Evolutionary conservation across 768 basidiomycete species (phyloP).

Genomic region (Tricholoma furcatifolium): DNA sequence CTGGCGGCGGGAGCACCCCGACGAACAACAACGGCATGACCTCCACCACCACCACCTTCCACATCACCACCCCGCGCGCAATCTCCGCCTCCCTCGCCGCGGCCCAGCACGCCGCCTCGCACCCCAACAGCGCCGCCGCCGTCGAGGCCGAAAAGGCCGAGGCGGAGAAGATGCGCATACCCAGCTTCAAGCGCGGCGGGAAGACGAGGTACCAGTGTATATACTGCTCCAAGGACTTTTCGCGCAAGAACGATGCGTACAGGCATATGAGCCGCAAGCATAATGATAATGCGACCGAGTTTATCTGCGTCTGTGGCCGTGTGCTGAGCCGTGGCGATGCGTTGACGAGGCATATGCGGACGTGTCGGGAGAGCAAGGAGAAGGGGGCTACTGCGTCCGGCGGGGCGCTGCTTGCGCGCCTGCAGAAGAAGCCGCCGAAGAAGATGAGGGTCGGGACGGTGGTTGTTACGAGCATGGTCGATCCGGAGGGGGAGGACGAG

Average conservation of each 20-base stretch:
- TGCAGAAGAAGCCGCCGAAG: background rate
- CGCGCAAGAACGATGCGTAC: slow-evolving; percentile 16
- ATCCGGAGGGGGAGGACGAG: background rate
- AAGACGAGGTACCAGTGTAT: slow-evolving; percentile 15
- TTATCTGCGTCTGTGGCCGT: slow-evolving; percentile 13
- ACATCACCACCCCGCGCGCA: slow-evolving; percentile 5
- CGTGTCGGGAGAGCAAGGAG: slow-evolving; percentile 10
- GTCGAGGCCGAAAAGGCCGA: slow-evolving; percentile 4
- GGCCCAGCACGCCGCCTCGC: background rate
- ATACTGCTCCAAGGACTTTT: slow-evolving; percentile 13
- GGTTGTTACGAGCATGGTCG: background rate
- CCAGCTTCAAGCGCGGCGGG: slow-evolving; percentile 13
- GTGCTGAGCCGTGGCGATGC: slow-evolving; percentile 10
- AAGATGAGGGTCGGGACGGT: background rate
- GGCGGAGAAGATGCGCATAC: slow-evolving; percentile 11
- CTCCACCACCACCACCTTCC: slow-evolving; percentile 9
- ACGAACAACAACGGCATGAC: slow-evolving; percentile 11
- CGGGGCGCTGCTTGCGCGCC: background rate
- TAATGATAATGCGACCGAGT: slow-evolving; percentile 15
- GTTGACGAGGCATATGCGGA: slow-evolving; percentile 10
- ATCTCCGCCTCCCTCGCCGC: slow-evolving; percentile 11
- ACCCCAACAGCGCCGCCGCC: background rate
- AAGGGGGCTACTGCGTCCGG: background rate
- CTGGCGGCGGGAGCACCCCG: background rate
- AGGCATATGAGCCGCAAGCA: slow-evolving; percentile 17